A percentile compares a stretch with the other conserved stretches of the same genome.
Conservation (phyloP, 257 asterid genomes). For the Gentiana straminea region DNA sequence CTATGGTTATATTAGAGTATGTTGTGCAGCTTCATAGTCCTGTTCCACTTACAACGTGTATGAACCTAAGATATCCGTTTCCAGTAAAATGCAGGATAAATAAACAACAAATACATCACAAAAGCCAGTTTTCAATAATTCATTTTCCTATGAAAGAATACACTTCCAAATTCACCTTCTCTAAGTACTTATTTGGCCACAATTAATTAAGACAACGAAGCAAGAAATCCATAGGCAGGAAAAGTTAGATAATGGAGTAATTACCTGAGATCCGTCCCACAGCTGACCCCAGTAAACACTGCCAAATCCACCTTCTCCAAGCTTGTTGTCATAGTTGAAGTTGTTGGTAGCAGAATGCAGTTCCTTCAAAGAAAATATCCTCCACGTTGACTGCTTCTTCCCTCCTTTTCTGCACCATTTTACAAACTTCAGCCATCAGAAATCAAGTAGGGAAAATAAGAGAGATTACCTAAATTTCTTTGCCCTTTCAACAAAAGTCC, state of each 20-base stretch:
- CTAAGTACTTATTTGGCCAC: not conserved
- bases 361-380: conserved; percentile 86
- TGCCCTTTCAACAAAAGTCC: not conserved
- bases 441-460: not conserved
- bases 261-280: conserved; percentile 98
- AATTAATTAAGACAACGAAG: not conserved
- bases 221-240: not conserved
- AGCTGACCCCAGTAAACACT: conserved; percentile 99
- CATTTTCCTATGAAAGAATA: not conserved
- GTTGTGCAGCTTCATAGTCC: too few relatives aligned
- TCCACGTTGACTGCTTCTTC: conserved; percentile 53
- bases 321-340: conserved; percentile 96
- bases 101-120: too few relatives aligned
- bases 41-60: too few relatives aligned
- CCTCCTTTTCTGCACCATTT: conserved; percentile 14
- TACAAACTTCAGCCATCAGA: conserved; percentile 8
- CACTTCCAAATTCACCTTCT: not conserved
- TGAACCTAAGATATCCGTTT: too few relatives aligned
- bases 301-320: conserved; percentile 98
- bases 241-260: not conserved
- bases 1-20: too few relatives aligned
- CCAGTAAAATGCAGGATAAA: too few relatives aligned
- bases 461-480: not conserved
- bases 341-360: conserved; percentile 90
- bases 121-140: too few relatives aligned